Evolutionary conservation across 192 early-diverging fungal species (phyloP).

Genomic region (Pilobolus umbonatus): DNA sequence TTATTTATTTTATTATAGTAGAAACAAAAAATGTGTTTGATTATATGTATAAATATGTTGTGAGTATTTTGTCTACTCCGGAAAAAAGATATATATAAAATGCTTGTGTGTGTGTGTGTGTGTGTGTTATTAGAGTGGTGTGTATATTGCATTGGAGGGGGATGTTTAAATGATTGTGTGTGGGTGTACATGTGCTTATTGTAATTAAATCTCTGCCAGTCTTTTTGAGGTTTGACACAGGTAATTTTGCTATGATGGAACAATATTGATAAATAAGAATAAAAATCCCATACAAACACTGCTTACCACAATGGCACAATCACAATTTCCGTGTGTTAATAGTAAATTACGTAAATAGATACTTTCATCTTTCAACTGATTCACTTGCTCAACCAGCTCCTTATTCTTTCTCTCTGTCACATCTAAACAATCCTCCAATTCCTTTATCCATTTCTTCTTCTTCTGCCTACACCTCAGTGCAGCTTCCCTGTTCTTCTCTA

Average conservation of each 20-base stretch:
- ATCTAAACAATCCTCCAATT: slow-evolving; percentile 27
- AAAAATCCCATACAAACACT: too few species aligned
- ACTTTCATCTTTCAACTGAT: slow-evolving; percentile 23
- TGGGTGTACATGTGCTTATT: too few species aligned
- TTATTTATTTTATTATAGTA: too few species aligned
- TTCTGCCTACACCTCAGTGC: slow-evolving; percentile 30
- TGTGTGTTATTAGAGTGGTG: too few species aligned
- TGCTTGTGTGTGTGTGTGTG: too few species aligned
- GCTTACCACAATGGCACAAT: slow-evolving; percentile 25
- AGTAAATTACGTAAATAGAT: slow-evolving; percentile 23
- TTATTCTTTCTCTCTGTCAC: slow-evolving; percentile 17
- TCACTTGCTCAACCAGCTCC: slow-evolving; percentile 16
- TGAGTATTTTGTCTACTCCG: too few species aligned
- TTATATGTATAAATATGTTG: too few species aligned
- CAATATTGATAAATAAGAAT: background rate
- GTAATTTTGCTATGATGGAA: slow-evolving; percentile 4
- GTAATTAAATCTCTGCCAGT: too few species aligned
- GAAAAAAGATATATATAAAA: too few species aligned
- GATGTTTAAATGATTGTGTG: too few species aligned
- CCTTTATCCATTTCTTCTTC: slow-evolving; percentile 31
- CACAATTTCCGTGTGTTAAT: slow-evolving; percentile 26
- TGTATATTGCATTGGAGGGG: too few species aligned
- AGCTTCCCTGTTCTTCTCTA: slow-evolving; percentile 27
- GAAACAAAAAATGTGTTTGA: too few species aligned
- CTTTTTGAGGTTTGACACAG: slow-evolving; percentile 6